phyloP scores from a whole-genome alignment of 768 basidiomycete species.

The Podaxis rugospora region DNA sequence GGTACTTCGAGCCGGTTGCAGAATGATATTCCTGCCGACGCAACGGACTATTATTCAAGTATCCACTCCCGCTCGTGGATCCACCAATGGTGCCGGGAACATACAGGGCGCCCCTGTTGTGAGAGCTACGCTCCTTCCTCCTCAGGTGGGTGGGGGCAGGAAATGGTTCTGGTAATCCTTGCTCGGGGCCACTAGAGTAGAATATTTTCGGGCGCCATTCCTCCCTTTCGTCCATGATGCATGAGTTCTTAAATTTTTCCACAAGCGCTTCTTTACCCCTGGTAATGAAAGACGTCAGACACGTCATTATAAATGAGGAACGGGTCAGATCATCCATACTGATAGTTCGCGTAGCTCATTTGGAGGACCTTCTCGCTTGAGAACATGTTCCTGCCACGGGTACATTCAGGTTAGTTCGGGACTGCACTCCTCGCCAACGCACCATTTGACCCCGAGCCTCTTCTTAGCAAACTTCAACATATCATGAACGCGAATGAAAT shows the following conservation, averaged over 20 bases:
- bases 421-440: constrained; percentile 14
- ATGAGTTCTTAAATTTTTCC: constrained; percentile 89
- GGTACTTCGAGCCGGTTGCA: constrained; percentile 1
- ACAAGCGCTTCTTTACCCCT: constrained; percentile 89
- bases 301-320: background rate
- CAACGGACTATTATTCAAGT: constrained; percentile 3
- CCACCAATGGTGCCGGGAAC: constrained; percentile 35
- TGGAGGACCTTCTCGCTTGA: constrained; percentile 87
- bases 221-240: constrained; percentile 84
- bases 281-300: background rate
- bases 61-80: constrained; percentile 14
- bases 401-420: background rate
- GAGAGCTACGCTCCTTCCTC: constrained; percentile 78
- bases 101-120: constrained; percentile 71
- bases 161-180: constrained; percentile 78
- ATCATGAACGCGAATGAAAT: constrained; percentile 78
- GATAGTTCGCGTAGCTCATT: constrained; percentile 91
- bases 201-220: constrained; percentile 85
- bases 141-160: constrained; percentile 77
- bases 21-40: constrained; percentile 16
- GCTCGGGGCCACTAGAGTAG: constrained; percentile 66
- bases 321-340: constrained; percentile 44
- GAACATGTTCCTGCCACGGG: constrained; percentile 73
- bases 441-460: constrained; percentile 82
- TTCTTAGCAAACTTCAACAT: constrained; percentile 70